Conservation (phyloP, 345 rosid genomes). For the Hibiscus tridactylites region DNA sequence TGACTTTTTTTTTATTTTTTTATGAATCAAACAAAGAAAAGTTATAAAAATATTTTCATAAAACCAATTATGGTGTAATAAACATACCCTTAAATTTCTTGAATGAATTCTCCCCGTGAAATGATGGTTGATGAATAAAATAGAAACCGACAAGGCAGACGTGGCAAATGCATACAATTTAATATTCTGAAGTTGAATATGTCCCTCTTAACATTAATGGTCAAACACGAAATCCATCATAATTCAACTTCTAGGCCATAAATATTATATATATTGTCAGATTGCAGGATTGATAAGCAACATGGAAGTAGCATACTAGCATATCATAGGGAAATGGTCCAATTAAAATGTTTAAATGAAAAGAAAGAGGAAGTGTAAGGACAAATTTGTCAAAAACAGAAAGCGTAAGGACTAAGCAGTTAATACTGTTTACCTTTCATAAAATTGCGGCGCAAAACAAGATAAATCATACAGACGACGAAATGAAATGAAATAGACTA, state of each 20-base stretch:
- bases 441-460: background rate
- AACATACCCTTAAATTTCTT: no score
- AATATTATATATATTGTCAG: background rate
- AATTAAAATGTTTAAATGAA: no score
- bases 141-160: background rate
- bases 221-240: background rate
- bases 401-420: no score
- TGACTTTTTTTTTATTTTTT: no score
- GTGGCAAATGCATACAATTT: background rate
- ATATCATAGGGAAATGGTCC: no score
- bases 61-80: no score
- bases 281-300: background rate
- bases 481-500: background rate
- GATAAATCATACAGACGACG: background rate
- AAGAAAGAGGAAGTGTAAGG: no score
- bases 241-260: background rate
- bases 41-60: no score
- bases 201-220: background rate
- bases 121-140: background rate
- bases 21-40: no score
- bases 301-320: no score
- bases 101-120: background rate
- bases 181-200: slow-evolving; percentile 16
- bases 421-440: background rate
- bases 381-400: no score